Percentiles rank a stretch among this genome's conserved stretches.
Conservation (phyloP, 805 yeast species). For the Yarrowia porcina region DNA sequence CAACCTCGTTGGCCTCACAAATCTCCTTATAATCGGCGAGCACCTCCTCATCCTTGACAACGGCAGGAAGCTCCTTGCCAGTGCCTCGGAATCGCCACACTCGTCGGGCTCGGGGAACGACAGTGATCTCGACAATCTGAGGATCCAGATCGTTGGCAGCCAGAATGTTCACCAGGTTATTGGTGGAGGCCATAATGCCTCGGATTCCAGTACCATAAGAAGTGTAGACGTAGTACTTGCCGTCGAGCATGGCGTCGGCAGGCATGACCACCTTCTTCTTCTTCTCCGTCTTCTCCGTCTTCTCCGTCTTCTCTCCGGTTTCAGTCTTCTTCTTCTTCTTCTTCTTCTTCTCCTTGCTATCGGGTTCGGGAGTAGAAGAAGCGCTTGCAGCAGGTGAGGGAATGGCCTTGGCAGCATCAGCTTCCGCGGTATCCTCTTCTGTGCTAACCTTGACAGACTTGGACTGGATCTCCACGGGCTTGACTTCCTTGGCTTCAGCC, state of each 20-base stretch:
- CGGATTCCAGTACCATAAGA: slow-evolving; percentile 84
- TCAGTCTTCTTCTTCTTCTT: slow-evolving; percentile 20
- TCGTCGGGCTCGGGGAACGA: slow-evolving; percentile 79
- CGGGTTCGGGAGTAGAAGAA: slow-evolving; percentile 24
- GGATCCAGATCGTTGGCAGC: slow-evolving; percentile 69
- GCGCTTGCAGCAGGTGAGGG: slow-evolving; percentile 24
- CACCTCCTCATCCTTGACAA: slow-evolving; percentile 77
- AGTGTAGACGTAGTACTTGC: slow-evolving; percentile 56
- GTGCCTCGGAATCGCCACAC: slow-evolving; percentile 69
- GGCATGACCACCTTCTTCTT: slow-evolving; percentile 16
- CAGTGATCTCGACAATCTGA: slow-evolving; percentile 73
- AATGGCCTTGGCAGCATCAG: slow-evolving; percentile 21
- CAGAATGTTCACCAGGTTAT: slow-evolving; percentile 68
- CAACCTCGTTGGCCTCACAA: slow-evolving; percentile 18
- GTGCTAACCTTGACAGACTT: slow-evolving; percentile 19
- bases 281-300: slow-evolving; percentile 10
- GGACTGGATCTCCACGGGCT: slow-evolving; percentile 29
- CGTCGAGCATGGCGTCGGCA: slow-evolving; percentile 23
- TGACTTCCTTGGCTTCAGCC: slow-evolving; percentile 23
- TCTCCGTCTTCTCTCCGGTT: not conserved
- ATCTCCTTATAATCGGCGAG: slow-evolving; percentile 48
- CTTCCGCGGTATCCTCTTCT: slow-evolving; percentile 6
- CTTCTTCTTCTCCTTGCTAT: not conserved
- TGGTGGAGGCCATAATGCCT: slow-evolving; percentile 70
- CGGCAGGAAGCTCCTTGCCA: slow-evolving; percentile 78